Evolutionary conservation across 2,329 filamentous ascomycete species (phyloP).

Genomic region (Stagonosporopsis vannaccii): DNA sequence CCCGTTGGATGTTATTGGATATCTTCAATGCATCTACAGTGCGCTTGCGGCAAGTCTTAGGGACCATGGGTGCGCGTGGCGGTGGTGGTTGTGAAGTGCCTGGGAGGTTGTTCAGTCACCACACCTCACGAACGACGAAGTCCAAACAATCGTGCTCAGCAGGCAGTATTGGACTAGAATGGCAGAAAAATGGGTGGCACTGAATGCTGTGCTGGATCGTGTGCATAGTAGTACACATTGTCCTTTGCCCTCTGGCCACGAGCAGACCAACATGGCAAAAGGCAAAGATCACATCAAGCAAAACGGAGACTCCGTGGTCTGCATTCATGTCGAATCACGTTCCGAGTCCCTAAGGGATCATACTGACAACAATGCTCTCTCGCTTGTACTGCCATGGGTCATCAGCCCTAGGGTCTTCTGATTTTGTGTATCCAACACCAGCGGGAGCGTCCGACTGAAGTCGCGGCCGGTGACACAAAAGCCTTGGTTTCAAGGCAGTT

Average conservation of each 20-base stretch:
- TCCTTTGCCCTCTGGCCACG: slow-evolving; percentile 1
- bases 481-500: slow-evolving; percentile 37
- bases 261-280: slow-evolving; percentile 1
- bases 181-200: not conserved
- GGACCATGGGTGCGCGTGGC: not conserved
- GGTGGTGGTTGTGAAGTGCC: not conserved
- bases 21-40: not conserved
- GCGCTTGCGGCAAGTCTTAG: not conserved
- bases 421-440: not conserved
- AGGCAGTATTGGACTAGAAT: not conserved
- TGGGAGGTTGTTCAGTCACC: not conserved
- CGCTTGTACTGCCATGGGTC: not conserved
- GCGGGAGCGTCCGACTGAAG: slow-evolving; percentile 6
- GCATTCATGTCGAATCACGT: not conserved
- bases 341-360: not conserved
- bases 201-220: not conserved
- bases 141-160: too few species aligned
- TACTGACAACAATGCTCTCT: not conserved
- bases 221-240: not conserved
- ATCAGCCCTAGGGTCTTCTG: not conserved
- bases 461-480: slow-evolving; percentile 20
- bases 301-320: not conserved
- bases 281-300: not conserved
- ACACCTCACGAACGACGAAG: not conserved
- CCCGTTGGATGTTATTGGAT: not conserved